Conservation (phyloP, 2,329 filamentous ascomycete species). For the Calonectria naviculata region DNA sequence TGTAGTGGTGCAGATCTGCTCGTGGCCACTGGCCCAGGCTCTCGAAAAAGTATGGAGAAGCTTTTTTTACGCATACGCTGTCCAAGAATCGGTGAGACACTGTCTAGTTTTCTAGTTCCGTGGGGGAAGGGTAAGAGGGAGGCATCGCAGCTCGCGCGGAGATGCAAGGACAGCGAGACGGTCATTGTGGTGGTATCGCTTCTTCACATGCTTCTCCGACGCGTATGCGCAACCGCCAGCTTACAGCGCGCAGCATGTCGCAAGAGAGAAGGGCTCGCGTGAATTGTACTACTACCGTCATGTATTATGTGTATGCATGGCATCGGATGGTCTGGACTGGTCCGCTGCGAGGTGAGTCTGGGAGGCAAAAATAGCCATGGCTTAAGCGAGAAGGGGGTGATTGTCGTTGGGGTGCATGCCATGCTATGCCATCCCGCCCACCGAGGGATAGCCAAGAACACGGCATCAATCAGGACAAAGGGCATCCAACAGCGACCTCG, state of each 20-base stretch:
- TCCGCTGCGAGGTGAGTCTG: constrained; percentile 7
- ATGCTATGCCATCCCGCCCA: constrained; percentile 3
- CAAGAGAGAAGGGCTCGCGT: background rate
- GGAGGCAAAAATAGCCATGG: constrained; percentile 19
- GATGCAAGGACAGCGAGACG: background rate
- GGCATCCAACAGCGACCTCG: constrained; percentile 1
- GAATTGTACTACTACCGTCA: background rate
- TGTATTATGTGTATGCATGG: constrained; percentile 9
- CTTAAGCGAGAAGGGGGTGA: constrained; percentile 1
- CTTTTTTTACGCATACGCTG: constrained; percentile 2
- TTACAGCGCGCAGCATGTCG: background rate
- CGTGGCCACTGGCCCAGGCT: background rate
- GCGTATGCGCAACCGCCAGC: background rate
- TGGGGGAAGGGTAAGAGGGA: background rate
- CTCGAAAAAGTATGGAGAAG: background rate
- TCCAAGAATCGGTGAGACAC: constrained; percentile 13
- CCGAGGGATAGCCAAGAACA: constrained; percentile 3
- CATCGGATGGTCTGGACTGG: constrained; percentile 15
- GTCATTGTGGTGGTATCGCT: constrained; percentile 3
- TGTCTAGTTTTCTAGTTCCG: background rate
- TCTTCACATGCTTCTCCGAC: constrained; percentile 12
- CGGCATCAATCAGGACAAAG: constrained; percentile 21
- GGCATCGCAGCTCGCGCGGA: background rate
- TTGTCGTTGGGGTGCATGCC: background rate
- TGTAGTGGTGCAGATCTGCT: constrained; percentile 2